Evolutionary conservation across 164 flowering plant genomes (phyloP), one percentile per base, ranked within the genome.

Genomic region (Nymphaea thermarum): DNA sequence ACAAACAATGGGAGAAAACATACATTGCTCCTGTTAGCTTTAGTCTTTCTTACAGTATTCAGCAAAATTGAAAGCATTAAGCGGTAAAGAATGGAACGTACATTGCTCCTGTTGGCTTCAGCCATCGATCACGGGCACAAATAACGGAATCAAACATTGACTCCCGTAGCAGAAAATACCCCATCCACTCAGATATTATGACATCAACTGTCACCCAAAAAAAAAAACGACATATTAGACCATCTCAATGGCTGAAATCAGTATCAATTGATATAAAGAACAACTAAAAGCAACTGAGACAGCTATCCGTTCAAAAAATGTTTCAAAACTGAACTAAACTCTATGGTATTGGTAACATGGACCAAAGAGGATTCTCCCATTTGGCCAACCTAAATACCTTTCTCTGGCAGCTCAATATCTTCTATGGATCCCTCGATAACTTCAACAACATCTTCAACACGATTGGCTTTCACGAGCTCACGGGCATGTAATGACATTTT

Each of bases 151-250:
- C 99, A 78, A 94, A 87, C 99, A 94, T 94, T 65, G 99, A 94
- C 67, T 94, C 98, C 10, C 98, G 95, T 53, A 94, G 80, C 71
- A 94, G 99, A 75, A 94, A 94, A 75, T 94, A 91, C 3, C 99
- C 99, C 99, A 94, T 94, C 99, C 99, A 94, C 74, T 94, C 99
- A 0, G 99, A 94, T 65, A 94, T 94, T 43, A 94, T 94, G 51
- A 94, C 82, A 71, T 94, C 99, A 79, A 94, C 99, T 94, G 87
- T 77, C 66, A 62, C 73, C 14, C 53, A 57, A 73, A 16, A 42
- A 77, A n/a, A n/a, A n/a, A n/a, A n/a, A n/a, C n/a, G 42, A 45
- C 43, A 71, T 41, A 2, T 61, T 61, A 61, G 43, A 36, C 43
- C 0, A 43, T 36, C 16, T 14, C 64, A 18, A 6, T 16, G 4